Evolutionary conservation across 441 rosid genomes (phyloP).

Genomic region (Sinapis alba): DNA sequence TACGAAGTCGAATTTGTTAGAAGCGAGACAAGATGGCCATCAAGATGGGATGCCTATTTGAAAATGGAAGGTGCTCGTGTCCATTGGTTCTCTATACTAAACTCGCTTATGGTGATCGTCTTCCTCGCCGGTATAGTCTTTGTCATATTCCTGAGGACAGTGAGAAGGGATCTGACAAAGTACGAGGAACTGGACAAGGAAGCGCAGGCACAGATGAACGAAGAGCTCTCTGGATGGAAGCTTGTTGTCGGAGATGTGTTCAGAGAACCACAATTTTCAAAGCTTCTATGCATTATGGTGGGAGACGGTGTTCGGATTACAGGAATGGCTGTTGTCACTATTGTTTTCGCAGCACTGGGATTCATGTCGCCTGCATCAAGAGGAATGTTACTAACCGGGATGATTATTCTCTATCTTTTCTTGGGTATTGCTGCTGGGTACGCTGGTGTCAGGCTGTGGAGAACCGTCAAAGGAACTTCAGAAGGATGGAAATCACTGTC

Average conservation of each 20-base stretch:
- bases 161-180: conserved; percentile 90
- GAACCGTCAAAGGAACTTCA: conserved; percentile 75
- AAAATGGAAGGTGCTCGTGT: conserved; percentile 97
- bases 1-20: conserved; percentile 89
- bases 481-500: conserved; percentile 87
- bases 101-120: conserved; percentile 92
- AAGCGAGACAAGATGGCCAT: conserved; percentile 88
- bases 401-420: conserved; percentile 88
- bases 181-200: conserved; percentile 97
- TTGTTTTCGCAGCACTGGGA: conserved; percentile 91
- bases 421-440: conserved; percentile 86
- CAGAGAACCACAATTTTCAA: conserved; percentile 75
- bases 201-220: conserved; percentile 97
- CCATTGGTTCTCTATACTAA: conserved; percentile 94
- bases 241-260: conserved; percentile 97
- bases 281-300: conserved; percentile 87
- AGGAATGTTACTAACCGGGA: conserved; percentile 93
- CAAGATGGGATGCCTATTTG: conserved; percentile 97
- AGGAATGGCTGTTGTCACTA: conserved; percentile 90
- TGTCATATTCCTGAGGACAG: conserved; percentile 91
- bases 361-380: conserved; percentile 98
- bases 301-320: conserved; percentile 92
- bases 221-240: conserved; percentile 98
- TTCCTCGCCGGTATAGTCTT: conserved; percentile 95
- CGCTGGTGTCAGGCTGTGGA: conserved; percentile 83